Evolutionary conservation across 2,329 filamentous ascomycete species (phyloP).

Genomic region (Trichoderma arundinaceum): DNA sequence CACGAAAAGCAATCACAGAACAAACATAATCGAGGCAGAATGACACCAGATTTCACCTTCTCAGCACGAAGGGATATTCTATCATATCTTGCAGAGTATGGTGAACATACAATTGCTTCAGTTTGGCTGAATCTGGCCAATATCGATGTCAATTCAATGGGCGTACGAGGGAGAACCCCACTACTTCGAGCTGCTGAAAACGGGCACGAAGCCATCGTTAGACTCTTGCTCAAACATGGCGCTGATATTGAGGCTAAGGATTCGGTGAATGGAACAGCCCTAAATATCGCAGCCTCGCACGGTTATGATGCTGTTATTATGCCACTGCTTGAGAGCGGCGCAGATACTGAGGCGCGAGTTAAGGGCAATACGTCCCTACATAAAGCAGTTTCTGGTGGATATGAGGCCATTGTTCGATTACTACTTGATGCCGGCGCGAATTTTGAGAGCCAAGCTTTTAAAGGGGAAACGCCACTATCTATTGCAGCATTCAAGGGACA

Average conservation of each 20-base stretch:
- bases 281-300: neutral
- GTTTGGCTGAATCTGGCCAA: too few species aligned
- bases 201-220: neutral
- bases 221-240: neutral
- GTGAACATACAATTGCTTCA: too few species aligned
- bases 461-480: neutral
- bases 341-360: neutral
- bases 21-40: too few species aligned
- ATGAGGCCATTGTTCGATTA: neutral
- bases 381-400: neutral
- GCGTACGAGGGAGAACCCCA: too few species aligned
- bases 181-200: neutral
- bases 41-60: too few species aligned
- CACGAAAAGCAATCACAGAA: too few species aligned
- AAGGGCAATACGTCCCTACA: neutral
- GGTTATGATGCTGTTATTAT: neutral
- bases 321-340: neutral
- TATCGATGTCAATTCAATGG: neutral
- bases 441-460: neutral
- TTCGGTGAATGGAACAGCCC: neutral
- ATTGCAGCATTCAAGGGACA: neutral
- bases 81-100: too few species aligned
- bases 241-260: neutral
- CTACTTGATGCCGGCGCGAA: neutral
- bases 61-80: too few species aligned